These are phyloP conservation scores for Cupressus sempervirens DNA, from an alignment of 75 land plant species.

Conservation along the genomic window DNA sequence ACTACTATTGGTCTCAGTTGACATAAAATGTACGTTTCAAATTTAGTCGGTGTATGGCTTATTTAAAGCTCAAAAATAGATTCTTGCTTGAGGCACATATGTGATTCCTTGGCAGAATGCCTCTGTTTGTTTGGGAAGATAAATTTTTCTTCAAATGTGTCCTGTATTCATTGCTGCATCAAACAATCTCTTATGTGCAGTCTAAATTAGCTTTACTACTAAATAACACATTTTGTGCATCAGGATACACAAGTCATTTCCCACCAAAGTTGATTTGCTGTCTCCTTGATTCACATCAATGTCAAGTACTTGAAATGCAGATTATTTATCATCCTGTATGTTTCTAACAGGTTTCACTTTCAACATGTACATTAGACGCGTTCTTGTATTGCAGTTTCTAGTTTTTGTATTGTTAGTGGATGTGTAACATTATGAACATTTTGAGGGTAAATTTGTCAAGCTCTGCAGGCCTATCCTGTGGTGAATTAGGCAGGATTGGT, in stretches of 20 bases:
- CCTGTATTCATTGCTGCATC: too few relatives aligned
- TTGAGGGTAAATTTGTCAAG: not conserved
- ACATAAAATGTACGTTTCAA: not conserved
- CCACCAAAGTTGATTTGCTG: not conserved
- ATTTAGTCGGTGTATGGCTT: too few relatives aligned
- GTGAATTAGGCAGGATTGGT: not conserved
- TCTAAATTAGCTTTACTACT: not conserved
- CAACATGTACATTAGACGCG: not conserved
- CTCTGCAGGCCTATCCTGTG: not conserved
- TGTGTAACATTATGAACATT: not conserved
- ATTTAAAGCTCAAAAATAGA: not conserved
- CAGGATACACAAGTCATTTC: not conserved
- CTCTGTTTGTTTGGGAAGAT: not conserved
- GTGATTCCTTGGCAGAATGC: not conserved
- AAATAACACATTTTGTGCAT: not conserved
- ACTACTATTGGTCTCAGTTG: not conserved
- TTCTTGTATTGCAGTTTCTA: not conserved
- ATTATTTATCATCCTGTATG: not conserved
- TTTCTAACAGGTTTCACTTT: not conserved
- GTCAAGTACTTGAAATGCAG: not conserved
- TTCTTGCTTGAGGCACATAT: not conserved
- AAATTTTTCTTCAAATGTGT: not conserved
- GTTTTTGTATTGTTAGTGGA: not conserved
- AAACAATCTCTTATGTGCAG: not conserved
- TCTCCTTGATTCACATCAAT: not conserved